Conservation (phyloP, 164 flowering plant genomes). For the Sedum album region DNA sequence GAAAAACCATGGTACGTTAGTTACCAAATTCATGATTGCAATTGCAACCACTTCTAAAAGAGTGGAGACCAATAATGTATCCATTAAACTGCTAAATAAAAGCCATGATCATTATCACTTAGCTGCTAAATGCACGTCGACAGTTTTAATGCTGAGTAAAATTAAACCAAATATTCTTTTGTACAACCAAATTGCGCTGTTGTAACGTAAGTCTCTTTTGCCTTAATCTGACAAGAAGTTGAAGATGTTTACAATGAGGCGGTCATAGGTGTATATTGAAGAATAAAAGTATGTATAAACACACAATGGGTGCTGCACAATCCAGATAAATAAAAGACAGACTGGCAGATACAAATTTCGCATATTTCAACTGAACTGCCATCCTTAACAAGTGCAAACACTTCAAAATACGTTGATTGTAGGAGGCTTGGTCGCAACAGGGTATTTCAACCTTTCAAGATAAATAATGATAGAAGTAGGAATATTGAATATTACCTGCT, state of each 20-base stretch:
- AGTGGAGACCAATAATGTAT: neutral
- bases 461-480: neutral
- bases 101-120: neutral
- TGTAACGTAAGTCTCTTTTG: no score
- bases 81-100: neutral
- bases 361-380: neutral
- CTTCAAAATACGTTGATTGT: neutral
- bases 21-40: neutral
- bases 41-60: neutral
- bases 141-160: neutral
- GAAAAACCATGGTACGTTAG: slow-evolving; percentile 6
- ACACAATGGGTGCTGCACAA: no score
- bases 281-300: no score
- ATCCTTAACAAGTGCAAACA: neutral
- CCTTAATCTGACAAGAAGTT: no score
- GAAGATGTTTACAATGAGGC: no score
- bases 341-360: neutral
- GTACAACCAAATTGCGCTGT: no score
- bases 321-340: neutral
- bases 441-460: neutral
- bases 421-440: neutral
- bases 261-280: no score
- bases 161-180: no score
- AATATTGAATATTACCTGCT: slow-evolving; percentile 54
- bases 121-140: neutral